Conservation (phyloP, 2,329 filamentous ascomycete species). For the Cladophialophora chaetospira region DNA sequence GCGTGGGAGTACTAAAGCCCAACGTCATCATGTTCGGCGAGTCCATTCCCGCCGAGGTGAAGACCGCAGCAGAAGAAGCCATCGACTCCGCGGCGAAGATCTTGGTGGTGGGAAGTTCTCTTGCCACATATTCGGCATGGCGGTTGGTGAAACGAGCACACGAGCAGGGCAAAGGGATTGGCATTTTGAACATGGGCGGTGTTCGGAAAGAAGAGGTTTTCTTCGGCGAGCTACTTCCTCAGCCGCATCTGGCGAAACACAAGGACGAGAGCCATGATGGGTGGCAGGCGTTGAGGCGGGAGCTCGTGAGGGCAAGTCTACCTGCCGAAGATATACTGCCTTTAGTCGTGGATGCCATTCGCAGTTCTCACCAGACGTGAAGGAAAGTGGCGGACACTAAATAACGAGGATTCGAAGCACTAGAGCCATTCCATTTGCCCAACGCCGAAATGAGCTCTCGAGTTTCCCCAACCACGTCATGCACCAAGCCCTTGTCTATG, state of each 20-base stretch:
- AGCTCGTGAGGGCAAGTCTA: conserved; percentile 45
- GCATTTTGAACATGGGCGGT: conserved; percentile 73
- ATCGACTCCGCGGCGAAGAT: conserved; percentile 75
- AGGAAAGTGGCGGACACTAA: not conserved
- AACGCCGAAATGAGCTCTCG: too few species aligned
- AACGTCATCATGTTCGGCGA: conserved; percentile 97
- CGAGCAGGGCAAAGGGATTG: conserved; percentile 81
- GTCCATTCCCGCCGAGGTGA: conserved; percentile 70
- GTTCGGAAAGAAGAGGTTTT: conserved; percentile 49
- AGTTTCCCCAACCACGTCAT: too few species aligned
- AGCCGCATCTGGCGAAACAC: not conserved
- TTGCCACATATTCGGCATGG: conserved; percentile 96
- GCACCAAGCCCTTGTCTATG: too few species aligned
- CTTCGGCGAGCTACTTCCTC: conserved; percentile 38
- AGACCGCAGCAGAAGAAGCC: conserved; percentile 73
- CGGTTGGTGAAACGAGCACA: conserved; percentile 80
- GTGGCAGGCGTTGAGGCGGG: conserved; percentile 16
- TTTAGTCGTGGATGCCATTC: conserved; percentile 36
- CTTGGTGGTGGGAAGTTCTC: conserved; percentile 80
- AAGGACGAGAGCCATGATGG: conserved; percentile 1
- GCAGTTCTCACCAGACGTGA: not conserved
- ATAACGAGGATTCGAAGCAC: too few species aligned
- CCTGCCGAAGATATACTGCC: conserved; percentile 47
- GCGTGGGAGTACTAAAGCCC: conserved; percentile 82
- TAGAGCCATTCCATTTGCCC: too few species aligned